phyloP scores from a whole-genome alignment of 805 yeast species.

The Wickerhamiella lipophila region DNA sequence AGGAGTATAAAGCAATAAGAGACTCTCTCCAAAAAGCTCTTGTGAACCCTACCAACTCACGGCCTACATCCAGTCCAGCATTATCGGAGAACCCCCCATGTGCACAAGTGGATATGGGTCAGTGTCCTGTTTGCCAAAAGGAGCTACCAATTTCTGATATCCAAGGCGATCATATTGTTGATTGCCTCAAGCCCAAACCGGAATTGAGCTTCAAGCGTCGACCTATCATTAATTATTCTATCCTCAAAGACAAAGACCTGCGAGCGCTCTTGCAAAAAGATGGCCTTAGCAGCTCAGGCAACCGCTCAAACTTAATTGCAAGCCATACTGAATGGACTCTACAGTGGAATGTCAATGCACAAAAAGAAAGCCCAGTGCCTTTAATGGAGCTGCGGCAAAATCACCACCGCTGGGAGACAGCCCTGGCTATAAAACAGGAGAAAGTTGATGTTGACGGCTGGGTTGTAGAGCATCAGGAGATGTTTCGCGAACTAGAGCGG shows the following conservation, averaged over 20 bases:
- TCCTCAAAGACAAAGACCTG: slow-evolving; percentile 46
- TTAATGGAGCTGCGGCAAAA: slow-evolving; percentile 43
- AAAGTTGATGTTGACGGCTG: slow-evolving; percentile 18
- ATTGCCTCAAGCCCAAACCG: slow-evolving; percentile 35
- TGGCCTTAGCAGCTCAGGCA: slow-evolving; percentile 50
- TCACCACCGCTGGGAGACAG: slow-evolving; percentile 31
- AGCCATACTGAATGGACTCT: slow-evolving; percentile 68
- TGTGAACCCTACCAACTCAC: background rate
- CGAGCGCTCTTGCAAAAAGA: slow-evolving; percentile 44
- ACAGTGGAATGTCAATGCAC: slow-evolving; percentile 70
- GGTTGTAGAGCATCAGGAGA: slow-evolving; percentile 19
- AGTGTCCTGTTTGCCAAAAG: slow-evolving; percentile 57
- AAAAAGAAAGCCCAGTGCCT: slow-evolving; percentile 50
- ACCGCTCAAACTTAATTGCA: slow-evolving; percentile 48
- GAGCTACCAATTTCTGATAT: slow-evolving; percentile 42
- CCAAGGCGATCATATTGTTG: slow-evolving; percentile 50
- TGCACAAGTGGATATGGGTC: slow-evolving; percentile 28
- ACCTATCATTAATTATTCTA: slow-evolving; percentile 45
- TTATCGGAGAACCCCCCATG: background rate
- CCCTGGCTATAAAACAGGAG: slow-evolving; percentile 1
- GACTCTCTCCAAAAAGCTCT: slow-evolving; percentile 22
- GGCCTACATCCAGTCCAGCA: background rate
- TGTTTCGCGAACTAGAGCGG: slow-evolving; percentile 17
- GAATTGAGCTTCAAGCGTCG: slow-evolving; percentile 14
- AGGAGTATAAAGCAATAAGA: slow-evolving; percentile 38